Evolutionary conservation across 2,329 filamentous ascomycete genomes (phyloP), one percentile per base, ranked within the genome.

Genomic region (Aspergillus tanneri): DNA sequence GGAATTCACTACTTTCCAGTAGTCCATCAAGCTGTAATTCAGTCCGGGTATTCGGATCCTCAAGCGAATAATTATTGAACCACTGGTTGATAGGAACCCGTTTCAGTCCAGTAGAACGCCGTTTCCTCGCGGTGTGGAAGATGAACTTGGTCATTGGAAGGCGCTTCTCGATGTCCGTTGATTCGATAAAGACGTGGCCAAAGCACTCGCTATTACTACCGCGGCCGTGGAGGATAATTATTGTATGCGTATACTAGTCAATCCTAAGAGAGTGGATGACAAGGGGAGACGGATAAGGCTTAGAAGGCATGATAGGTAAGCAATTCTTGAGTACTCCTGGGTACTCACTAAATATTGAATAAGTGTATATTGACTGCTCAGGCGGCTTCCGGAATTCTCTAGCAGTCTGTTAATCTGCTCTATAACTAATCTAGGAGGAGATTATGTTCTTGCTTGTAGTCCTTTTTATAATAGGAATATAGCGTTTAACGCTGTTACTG

Each of bases 91-190:
- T 69, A 9, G 66, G 62, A 0, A 68, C 63, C 2, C 72, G 68
- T 5, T 74, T 70, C 35, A 77, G 73, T 3, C 69, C 64, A 1
- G 61, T 69, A 0, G 77, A 72, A 8, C 75, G 72, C 0, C 75
- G 68, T 10, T 70, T 71, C 5, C 62, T 68, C 0, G 78, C 71
- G 0, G 77, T 79, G 0, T 78, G 78, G 46, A 81, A 81, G 32
- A 81, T 61, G 47, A 79, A 80, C 49, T 73, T 75, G 1, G 71
- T 58, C 1, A 57, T 64, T 16, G 61, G 59, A 0, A 58, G 54
- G 49, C 32, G 41, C 22, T 39, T 35, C 27, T 47, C 47, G 18
- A 60, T 49, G 12, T 46, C 48, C 6, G 52, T 54, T 19, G 59
- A 55, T 5, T 46, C 45, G 23, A 73, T 57, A 12, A 76, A 53